Evolutionary conservation across 441 rosid genomes (phyloP).

Genomic region (Eutrema salsugineum): DNA sequence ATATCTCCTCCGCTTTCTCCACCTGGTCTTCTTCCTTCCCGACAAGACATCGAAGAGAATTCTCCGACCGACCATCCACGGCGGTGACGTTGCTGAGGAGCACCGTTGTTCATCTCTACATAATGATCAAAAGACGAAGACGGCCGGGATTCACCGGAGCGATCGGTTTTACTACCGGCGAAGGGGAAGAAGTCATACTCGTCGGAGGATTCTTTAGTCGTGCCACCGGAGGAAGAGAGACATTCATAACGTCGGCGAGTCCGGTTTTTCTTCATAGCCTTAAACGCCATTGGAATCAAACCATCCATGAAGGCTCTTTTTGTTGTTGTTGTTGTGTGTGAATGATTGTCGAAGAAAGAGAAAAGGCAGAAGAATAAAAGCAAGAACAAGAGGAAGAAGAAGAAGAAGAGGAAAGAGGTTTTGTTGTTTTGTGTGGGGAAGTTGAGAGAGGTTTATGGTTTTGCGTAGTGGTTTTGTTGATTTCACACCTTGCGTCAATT

Average conservation of each 20-base stretch:
- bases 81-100: constrained; percentile 34
- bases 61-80: constrained; percentile 51
- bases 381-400: background rate
- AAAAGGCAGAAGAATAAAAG: background rate
- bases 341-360: background rate
- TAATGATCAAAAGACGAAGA: constrained; percentile 6
- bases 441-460: constrained; percentile 23
- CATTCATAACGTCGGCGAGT: constrained; percentile 59
- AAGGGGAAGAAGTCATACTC: constrained; percentile 28
- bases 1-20: constrained; percentile 1
- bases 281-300: constrained; percentile 59
- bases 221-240: constrained; percentile 44
- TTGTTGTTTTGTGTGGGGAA: background rate
- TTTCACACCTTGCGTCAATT: constrained; percentile 1
- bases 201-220: constrained; percentile 27
- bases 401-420: background rate
- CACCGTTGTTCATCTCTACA: constrained; percentile 17
- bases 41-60: constrained; percentile 28
- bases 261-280: constrained; percentile 53
- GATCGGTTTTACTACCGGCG: background rate
- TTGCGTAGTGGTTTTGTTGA: constrained; percentile 26
- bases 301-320: constrained; percentile 62
- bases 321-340: background rate
- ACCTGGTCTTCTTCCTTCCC: constrained; percentile 20
- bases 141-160: background rate